Evolutionary conservation across 805 yeast genomes (phyloP).

Genomic region (Diddensiella transvaalensis): DNA sequence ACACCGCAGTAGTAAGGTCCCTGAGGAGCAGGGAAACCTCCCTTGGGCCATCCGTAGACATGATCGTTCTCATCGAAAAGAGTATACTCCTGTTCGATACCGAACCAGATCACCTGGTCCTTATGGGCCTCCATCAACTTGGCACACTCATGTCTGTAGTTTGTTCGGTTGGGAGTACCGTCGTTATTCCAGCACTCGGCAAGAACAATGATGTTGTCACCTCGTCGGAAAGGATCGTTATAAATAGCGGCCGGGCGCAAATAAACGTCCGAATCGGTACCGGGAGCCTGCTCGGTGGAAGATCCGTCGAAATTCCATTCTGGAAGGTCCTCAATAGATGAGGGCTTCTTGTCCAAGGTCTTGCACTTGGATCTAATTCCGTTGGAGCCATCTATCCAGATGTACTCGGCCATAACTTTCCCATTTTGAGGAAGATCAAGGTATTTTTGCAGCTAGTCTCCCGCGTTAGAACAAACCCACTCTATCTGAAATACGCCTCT

Average conservation of each 20-base stretch:
- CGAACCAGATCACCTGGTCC: conserved; percentile 88
- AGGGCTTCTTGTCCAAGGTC: conserved; percentile 68
- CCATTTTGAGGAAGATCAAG: conserved; percentile 82
- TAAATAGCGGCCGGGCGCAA: conserved; percentile 93
- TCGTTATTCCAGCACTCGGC: conserved; percentile 98
- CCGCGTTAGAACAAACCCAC: too few species aligned
- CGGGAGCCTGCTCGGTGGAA: conserved; percentile 98
- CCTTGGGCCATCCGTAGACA: conserved; percentile 98
- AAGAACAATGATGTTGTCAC: conserved; percentile 91
- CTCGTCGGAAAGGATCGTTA: conserved; percentile 97
- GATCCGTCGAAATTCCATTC: conserved; percentile 99
- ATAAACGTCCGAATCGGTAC: conserved; percentile 92
- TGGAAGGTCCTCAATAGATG: conserved; percentile 80
- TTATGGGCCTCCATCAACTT: conserved; percentile 91
- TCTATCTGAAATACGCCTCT: too few species aligned
- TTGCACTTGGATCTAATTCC: conserved; percentile 90
- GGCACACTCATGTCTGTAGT: conserved; percentile 96
- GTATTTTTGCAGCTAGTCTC: conserved; percentile 69
- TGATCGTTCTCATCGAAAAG: conserved; percentile 85
- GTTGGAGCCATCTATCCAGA: conserved; percentile 96
- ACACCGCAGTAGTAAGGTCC: conserved; percentile 99
- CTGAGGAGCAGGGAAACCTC: conserved; percentile 99
- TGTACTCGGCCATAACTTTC: conserved; percentile 87
- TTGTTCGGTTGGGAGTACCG: conserved; percentile 97
- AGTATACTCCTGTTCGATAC: conserved; percentile 98